Percentiles rank a stretch among this genome's conserved stretches.
phyloP scores from a whole-genome alignment of 2,329 filamentous ascomycete species.

The Sporothrix dimorphospora region DNA sequence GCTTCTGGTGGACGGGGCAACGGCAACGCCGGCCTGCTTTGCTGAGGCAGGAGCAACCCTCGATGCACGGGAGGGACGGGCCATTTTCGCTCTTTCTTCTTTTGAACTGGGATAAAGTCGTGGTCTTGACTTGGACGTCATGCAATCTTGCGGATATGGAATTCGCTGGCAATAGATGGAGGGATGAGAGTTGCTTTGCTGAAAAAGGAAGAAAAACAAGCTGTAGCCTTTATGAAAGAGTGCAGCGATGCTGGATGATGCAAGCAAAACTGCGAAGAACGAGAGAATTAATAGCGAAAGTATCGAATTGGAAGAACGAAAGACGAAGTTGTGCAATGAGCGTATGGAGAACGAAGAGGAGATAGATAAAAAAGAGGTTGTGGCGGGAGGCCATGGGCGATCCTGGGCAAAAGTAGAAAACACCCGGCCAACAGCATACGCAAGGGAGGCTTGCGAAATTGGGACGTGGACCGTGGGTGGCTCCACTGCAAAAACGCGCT shows the following conservation, averaged over 20 bases:
- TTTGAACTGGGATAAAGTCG: neutral
- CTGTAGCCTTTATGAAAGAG: too few relatives aligned
- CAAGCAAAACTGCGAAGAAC: neutral
- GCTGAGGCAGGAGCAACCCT: conserved; percentile 29
- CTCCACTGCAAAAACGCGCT: conserved; percentile 21
- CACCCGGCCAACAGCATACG: conserved; percentile 25
- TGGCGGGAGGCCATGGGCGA: neutral
- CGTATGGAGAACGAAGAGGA: neutral
- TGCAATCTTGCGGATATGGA: neutral
- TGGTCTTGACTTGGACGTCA: neutral
- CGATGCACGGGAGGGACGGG: conserved; percentile 30
- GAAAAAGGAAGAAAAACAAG: neutral
- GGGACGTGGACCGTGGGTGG: conserved; percentile 19
- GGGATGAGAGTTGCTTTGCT: neutral
- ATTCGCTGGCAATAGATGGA: neutral
- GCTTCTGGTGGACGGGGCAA: conserved; percentile 23
- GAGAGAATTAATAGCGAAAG: neutral
- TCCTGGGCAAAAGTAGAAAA: neutral
- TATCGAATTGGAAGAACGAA: neutral
- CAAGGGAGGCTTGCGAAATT: conserved; percentile 22
- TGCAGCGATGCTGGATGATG: neutral
- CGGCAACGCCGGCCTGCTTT: conserved; percentile 18
- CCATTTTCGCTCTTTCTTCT: conserved; percentile 25
- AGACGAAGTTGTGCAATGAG: neutral
- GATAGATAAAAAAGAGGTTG: neutral